Base-by-base conservation (phyloP, 78 protist genomes). In the Capsaspora owczarzaki region DNA sequence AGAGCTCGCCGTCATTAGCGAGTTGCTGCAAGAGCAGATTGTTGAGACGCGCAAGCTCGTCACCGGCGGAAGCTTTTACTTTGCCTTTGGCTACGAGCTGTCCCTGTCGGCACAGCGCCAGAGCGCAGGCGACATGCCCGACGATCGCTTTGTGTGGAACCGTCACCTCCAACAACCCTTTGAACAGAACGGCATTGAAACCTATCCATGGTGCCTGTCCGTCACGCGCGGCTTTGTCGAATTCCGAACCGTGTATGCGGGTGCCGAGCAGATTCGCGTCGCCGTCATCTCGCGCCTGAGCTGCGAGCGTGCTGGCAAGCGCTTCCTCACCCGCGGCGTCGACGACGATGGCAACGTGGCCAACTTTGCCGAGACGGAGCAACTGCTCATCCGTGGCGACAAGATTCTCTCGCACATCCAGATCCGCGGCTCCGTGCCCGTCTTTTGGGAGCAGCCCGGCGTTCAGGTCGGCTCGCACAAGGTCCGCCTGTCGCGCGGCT, bases 341-440 rank as follows among this genome's bases (percentile, higher is more conserved):
- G 93, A 93, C 70, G 92, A 83, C 74, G 87, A 84, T 42, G 95
- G 97, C 12, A 74, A 82, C 22, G 94, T 89, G 33, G 97, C 97
- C 80, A 93, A 93, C 80, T 87, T 83, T 81, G 89, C 81, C 25
- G 95, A 92, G 53, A 84, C 92, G 16, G 95, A 92, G 76, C 94
- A 90, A 78, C 53, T 86, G 51, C 16, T 80, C 46, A 12, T 4
- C 44, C 33, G 20, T 63, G 74, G 47, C 46, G 76, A 44, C 61
- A 16, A 16, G 4, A 25, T 56, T n/a, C 42, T 33, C 29, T 74
- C 89, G 12, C 35, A 37, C 46, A 46, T 77, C n/a, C 79, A 70
- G 61, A 43, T 33, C 20, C 76, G 88, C 33, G 96, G 96, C 6
- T 86, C 91, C 22, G 90, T 93, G 20, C 96, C 96, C 6, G 79